These are phyloP conservation scores for Colletotrichum sp. DNA, from an alignment of 2,329 filamentous ascomycete species.

Conservation along the genomic window DNA sequence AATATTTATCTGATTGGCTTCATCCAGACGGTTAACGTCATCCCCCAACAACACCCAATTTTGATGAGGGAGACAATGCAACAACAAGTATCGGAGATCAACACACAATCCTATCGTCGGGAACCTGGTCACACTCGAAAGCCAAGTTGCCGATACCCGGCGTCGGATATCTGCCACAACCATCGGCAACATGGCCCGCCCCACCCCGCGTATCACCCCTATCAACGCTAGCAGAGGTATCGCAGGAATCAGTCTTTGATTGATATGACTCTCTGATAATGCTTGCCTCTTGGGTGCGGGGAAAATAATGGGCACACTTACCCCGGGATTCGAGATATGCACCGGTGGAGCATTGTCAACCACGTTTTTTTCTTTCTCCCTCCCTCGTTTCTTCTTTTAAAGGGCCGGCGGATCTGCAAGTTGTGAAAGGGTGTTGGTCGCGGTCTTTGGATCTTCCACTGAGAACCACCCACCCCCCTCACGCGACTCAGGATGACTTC, in stretches of 20 bases:
- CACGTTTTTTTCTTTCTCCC: background rate
- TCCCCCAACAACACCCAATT: background rate
- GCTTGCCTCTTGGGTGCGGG: background rate
- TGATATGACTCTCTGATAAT: constrained; percentile 2
- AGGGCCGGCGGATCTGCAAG: background rate
- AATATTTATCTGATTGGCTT: background rate
- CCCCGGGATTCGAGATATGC: background rate
- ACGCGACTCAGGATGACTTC: background rate
- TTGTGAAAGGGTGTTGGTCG: background rate
- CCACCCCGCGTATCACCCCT: constrained; percentile 6
- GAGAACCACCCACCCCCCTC: background rate
- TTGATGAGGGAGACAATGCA: background rate
- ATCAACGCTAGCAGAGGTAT: constrained; percentile 7
- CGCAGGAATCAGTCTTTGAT: background rate
- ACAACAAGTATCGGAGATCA: background rate
- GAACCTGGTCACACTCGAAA: background rate
- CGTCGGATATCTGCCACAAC: constrained; percentile 7
- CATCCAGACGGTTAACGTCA: background rate
- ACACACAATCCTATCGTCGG: background rate
- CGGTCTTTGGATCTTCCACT: background rate
- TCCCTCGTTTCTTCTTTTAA: background rate
- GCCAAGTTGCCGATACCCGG: constrained; percentile 5
- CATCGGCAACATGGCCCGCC: constrained; percentile 10
- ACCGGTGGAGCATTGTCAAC: background rate
- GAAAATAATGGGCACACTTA: background rate